Percentiles rank a stretch among this genome's conserved stretches.
These are phyloP conservation scores for Mycena venus DNA, from an alignment of 768 basidiomycete species.

Conservation along the genomic window DNA sequence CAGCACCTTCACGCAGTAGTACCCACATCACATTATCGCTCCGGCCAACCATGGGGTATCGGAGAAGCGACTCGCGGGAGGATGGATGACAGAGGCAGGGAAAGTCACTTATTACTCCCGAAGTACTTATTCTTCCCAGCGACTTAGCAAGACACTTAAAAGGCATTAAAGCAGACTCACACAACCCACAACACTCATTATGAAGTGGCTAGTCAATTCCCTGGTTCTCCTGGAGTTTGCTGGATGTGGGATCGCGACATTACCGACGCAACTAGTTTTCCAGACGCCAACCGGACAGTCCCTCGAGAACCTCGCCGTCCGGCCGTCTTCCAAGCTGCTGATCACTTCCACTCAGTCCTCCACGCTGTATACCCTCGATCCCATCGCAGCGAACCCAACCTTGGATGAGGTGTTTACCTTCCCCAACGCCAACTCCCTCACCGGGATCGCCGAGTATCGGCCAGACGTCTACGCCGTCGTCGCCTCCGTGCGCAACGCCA, in stretches of 20 bases:
- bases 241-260: constrained; percentile 16
- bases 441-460: constrained; percentile 10
- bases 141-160: constrained; percentile 8
- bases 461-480: constrained; percentile 22
- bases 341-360: constrained; percentile 14
- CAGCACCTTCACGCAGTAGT: constrained; percentile 11
- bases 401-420: constrained; percentile 15
- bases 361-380: constrained; percentile 16
- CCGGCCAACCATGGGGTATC: constrained; percentile 10
- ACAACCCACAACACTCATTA: constrained; percentile 7
- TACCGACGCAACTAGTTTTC: constrained; percentile 15
- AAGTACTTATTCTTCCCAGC: constrained; percentile 17
- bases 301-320: constrained; percentile 18
- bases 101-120: constrained; percentile 17
- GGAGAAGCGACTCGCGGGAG: constrained; percentile 9
- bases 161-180: constrained; percentile 11
- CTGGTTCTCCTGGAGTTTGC: constrained; percentile 8
- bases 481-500: constrained; percentile 14
- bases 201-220: constrained; percentile 11
- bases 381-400: constrained; percentile 7
- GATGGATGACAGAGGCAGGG: constrained; percentile 14
- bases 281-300: constrained; percentile 10
- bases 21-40: neutral
- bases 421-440: constrained; percentile 11
- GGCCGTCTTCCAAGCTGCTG: constrained; percentile 8